Evolutionary conservation across 768 basidiomycete genomes (phyloP).

Genomic region (Russula foetens): DNA sequence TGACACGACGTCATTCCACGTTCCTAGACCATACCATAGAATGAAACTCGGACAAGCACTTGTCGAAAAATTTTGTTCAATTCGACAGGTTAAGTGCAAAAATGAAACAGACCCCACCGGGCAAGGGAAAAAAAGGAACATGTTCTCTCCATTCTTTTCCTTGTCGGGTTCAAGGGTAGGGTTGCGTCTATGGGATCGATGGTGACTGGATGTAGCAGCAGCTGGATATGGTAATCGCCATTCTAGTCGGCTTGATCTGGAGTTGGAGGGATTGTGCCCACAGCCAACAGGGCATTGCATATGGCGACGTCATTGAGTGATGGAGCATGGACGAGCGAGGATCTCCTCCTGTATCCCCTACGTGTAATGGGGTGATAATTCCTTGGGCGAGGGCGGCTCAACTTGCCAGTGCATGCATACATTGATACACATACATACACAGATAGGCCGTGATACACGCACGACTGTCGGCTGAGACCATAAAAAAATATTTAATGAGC

Average conservation of each 20-base stretch:
- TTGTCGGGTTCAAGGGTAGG: background rate
- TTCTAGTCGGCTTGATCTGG: background rate
- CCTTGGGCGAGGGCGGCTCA: too few species aligned
- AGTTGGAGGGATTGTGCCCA: background rate
- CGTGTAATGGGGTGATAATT: background rate
- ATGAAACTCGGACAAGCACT: background rate
- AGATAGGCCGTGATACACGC: background rate
- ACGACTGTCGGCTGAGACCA: background rate
- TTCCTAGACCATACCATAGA: conserved; percentile 9
- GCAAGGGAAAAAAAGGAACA: background rate
- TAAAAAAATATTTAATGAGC: background rate
- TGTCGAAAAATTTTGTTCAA: background rate
- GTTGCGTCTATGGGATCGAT: background rate
- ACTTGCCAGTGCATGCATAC: background rate
- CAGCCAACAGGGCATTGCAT: background rate
- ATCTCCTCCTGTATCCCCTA: background rate
- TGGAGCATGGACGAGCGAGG: background rate
- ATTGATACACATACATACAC: background rate
- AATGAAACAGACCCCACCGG: background rate
- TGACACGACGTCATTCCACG: conserved; percentile 8
- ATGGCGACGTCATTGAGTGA: conserved; percentile 4
- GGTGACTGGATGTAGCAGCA: background rate
- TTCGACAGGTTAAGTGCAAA: background rate
- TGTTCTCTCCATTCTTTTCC: background rate
- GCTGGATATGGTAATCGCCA: background rate